These are phyloP conservation scores for Microsporum audouinii DNA, from an alignment of 2,329 filamentous ascomycete species.

Conservation along the genomic window DNA sequence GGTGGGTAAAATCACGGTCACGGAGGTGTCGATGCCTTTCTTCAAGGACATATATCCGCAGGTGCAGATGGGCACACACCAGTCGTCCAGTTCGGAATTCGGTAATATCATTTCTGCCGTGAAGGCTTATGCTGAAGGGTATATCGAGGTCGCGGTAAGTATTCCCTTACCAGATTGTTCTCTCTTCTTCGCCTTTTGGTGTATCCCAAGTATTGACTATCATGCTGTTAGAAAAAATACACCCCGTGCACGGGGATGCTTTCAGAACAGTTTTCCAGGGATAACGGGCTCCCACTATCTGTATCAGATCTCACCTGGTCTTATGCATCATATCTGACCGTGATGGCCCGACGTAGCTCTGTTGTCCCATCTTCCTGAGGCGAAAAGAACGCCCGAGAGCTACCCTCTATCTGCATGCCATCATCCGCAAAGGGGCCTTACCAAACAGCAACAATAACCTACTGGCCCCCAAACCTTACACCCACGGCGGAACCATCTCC, in stretches of 20 bases:
- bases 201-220: not conserved
- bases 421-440: constrained; percentile 27
- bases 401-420: constrained; percentile 22
- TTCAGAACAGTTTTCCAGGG: constrained; percentile 32
- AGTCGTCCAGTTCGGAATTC: constrained; percentile 39
- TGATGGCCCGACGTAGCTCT: constrained; percentile 23
- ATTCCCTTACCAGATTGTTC: not conserved
- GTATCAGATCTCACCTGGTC: constrained; percentile 37
- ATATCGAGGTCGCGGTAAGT: constrained; percentile 33
- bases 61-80: constrained; percentile 51
- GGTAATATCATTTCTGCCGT: constrained; percentile 45
- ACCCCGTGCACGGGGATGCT: constrained; percentile 47
- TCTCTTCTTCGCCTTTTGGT: not conserved
- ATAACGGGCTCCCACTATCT: constrained; percentile 27
- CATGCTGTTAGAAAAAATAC: constrained; percentile 25
- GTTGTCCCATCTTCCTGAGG: constrained; percentile 28
- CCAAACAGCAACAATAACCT: constrained; percentile 22
- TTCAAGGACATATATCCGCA: constrained; percentile 54
- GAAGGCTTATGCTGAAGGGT: constrained; percentile 50
- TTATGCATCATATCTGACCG: constrained; percentile 33
- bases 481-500: constrained; percentile 17
- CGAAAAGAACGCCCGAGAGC: constrained; percentile 21
- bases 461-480: constrained; percentile 24
- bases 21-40: constrained; percentile 55
- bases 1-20: constrained; percentile 53